These are phyloP conservation scores for Fusarium subglutinans DNA, from an alignment of 2,329 filamentous ascomycete genomes.

Conservation along the genomic window DNA sequence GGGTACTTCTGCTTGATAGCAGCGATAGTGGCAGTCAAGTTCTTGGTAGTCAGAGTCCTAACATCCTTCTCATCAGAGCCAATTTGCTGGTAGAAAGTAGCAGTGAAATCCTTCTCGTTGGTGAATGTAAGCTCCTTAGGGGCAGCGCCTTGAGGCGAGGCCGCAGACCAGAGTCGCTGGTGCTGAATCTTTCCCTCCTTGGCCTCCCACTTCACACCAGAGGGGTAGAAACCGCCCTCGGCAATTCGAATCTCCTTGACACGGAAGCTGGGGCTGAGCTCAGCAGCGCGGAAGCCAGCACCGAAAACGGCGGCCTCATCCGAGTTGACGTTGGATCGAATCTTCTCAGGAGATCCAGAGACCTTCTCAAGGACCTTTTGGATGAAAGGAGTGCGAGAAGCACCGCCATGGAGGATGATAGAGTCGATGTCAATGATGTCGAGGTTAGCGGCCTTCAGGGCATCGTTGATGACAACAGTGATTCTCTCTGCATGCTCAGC, in stretches of 20 bases:
- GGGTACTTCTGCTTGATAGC: constrained; percentile 78
- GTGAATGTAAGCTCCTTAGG: constrained; percentile 87
- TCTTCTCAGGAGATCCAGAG: constrained; percentile 76
- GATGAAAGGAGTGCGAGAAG: constrained; percentile 90
- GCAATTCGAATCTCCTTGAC: constrained; percentile 93
- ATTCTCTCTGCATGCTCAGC: constrained; percentile 75
- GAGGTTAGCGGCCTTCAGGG: constrained; percentile 77
- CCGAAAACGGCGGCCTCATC: constrained; percentile 97
- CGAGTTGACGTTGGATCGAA: constrained; percentile 94
- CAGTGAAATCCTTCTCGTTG: constrained; percentile 82
- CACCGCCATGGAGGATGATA: constrained; percentile 92
- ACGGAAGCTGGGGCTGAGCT: constrained; percentile 92
- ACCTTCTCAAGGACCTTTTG: constrained; percentile 86
- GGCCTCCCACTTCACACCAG: constrained; percentile 78
- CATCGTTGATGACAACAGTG: constrained; percentile 73
- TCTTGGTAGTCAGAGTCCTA: constrained; percentile 77
- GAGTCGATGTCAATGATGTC: constrained; percentile 82
- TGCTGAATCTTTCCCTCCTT: constrained; percentile 75
- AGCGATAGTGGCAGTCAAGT: constrained; percentile 84
- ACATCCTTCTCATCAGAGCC: constrained; percentile 67
- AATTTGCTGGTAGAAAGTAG: constrained; percentile 81
- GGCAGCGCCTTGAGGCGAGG: constrained; percentile 77
- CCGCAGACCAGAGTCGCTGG: constrained; percentile 84
- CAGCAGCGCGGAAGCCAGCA: constrained; percentile 91
- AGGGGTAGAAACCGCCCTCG: constrained; percentile 79